These are phyloP conservation scores for Terana coerulea DNA, from an alignment of 768 basidiomycete species.

Conservation along the genomic window DNA sequence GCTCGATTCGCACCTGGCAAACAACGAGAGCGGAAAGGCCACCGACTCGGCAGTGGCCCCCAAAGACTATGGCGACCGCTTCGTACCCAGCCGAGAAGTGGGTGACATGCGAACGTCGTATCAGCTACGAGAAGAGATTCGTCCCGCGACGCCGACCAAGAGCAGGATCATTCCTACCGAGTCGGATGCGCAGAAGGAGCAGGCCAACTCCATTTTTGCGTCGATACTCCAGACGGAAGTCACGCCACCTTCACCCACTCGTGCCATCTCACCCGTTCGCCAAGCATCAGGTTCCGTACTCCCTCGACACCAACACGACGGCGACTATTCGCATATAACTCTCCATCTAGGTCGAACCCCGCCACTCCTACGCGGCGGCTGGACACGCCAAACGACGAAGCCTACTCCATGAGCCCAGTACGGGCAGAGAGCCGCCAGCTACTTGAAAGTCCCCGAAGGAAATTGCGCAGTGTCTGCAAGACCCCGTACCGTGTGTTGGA, in stretches of 20 bases:
- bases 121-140: conserved; percentile 50
- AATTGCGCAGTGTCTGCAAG: conserved; percentile 81
- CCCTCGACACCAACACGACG: conserved; percentile 46
- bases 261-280: conserved; percentile 54
- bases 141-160: conserved; percentile 35
- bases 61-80: conserved; percentile 48
- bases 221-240: conserved; percentile 76
- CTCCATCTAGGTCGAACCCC: conserved; percentile 51
- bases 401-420: conserved; percentile 89
- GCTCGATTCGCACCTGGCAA: conserved; percentile 49
- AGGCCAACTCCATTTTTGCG: conserved; percentile 81
- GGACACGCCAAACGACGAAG: conserved; percentile 82
- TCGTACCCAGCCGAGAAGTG: conserved; percentile 58
- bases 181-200: conserved; percentile 54
- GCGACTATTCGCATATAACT: conserved; percentile 67
- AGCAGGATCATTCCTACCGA: conserved; percentile 38
- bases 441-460: conserved; percentile 79
- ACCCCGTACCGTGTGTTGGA: conserved; percentile 97
- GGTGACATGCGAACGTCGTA: conserved; percentile 61
- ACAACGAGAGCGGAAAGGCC: conserved; percentile 44
- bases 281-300: conserved; percentile 24
- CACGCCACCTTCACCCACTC: conserved; percentile 62
- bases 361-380: conserved; percentile 56
- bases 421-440: conserved; percentile 77
- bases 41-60: conserved; percentile 38